A percentile compares a stretch with the other conserved stretches of the same genome.
These are phyloP conservation scores for Glycine latifolia DNA, from an alignment of 306 rosid genomes.

Conservation along the genomic window DNA sequence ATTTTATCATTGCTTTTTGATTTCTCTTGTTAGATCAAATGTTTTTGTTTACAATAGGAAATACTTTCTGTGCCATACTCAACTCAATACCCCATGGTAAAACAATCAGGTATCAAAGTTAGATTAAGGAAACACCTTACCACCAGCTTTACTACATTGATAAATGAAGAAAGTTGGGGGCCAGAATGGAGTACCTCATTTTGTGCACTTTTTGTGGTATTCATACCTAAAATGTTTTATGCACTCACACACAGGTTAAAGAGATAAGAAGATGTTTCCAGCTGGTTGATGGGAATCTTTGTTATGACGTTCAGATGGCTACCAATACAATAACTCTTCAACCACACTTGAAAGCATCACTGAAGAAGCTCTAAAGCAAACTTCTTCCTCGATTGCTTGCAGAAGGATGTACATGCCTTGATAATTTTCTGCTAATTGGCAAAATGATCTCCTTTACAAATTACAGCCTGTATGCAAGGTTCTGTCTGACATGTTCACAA, in stretches of 20 bases:
- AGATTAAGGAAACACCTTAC: background rate
- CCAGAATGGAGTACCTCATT: background rate
- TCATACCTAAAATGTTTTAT: background rate
- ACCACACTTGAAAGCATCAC: slow-evolving; percentile 76
- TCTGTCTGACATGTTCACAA: slow-evolving; percentile 2
- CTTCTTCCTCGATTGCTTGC: background rate
- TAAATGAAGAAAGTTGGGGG: slow-evolving; percentile 5
- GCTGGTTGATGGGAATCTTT: slow-evolving; percentile 64
- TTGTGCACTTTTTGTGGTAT: background rate
- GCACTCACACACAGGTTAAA: slow-evolving; percentile 59
- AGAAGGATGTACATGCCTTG: slow-evolving; percentile 11
- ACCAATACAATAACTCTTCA: slow-evolving; percentile 66
- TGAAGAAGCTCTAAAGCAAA: slow-evolving; percentile 61
- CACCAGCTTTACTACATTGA: background rate
- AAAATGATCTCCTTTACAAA: background rate
- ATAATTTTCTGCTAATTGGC: background rate
- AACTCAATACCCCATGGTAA: no score
- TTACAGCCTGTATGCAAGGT: background rate
- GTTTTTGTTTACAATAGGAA: no score
- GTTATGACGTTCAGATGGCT: slow-evolving; percentile 83
- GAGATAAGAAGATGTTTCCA: slow-evolving; percentile 65
- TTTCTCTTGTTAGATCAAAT: no score
- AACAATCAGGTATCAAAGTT: no score
- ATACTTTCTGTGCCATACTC: no score
- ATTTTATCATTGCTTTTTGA: no score